A percentile compares a stretch with the other conserved stretches of the same genome.
Evolutionary conservation across 129 eudicot species (phyloP).

Genomic region (Dittrichia graveolens): DNA sequence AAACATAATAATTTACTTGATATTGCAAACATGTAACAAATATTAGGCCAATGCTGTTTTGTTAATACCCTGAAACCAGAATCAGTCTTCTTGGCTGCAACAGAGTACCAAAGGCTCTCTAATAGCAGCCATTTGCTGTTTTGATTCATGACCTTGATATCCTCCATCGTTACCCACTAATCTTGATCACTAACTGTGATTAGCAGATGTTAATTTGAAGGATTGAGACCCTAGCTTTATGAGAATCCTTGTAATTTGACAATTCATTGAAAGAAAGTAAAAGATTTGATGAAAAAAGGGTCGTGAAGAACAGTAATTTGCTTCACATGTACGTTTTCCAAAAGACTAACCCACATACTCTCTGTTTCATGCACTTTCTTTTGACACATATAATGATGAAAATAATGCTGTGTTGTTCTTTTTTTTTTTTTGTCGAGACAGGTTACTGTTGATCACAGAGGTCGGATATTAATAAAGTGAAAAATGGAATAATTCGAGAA

Average conservation of each 20-base stretch:
- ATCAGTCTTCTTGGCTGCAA: constrained; percentile 33
- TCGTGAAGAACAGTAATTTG: too few relatives aligned
- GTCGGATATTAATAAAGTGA: constrained; percentile 25
- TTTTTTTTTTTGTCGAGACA: constrained; percentile 14
- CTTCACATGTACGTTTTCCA: too few relatives aligned
- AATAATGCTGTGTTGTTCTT: constrained; percentile 3
- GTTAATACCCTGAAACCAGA: constrained; percentile 47
- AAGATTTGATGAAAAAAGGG: too few relatives aligned
- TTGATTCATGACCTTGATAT: constrained; percentile 73
- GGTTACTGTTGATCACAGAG: constrained; percentile 17
- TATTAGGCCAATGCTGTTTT: constrained; percentile 85
- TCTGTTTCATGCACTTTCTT: constrained; percentile 29
- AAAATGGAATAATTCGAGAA: neutral
- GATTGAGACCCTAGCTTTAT: too few relatives aligned
- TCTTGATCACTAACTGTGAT: too few relatives aligned
- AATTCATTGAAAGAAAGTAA: too few relatives aligned
- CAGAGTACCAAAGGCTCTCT: constrained; percentile 54
- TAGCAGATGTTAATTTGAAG: too few relatives aligned
- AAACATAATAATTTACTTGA: constrained; percentile 42
- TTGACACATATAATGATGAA: constrained; percentile 42
- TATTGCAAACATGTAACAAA: constrained; percentile 61
- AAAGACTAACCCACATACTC: neutral
- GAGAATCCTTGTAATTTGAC: too few relatives aligned
- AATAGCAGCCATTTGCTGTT: constrained; percentile 82
- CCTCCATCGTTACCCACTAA: constrained; percentile 58